Evolutionary conservation across 345 rosid species (phyloP).

Genomic region (Linum trigynum): DNA sequence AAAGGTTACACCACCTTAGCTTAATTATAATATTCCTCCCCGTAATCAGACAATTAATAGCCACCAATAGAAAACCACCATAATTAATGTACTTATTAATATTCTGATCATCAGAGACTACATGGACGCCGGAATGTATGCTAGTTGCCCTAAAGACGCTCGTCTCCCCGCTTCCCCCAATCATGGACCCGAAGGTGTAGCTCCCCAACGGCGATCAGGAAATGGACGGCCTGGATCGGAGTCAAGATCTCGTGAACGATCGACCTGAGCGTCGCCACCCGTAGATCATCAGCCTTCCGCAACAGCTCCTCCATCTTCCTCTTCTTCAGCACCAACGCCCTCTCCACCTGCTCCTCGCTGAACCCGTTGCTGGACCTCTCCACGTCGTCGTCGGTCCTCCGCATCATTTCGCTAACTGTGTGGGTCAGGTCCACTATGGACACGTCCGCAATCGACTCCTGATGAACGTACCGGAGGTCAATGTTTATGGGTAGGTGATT

Average conservation of each 20-base stretch:
- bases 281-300: background rate
- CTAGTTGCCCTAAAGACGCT: too few species aligned
- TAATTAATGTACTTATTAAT: too few species aligned
- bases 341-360: background rate
- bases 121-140: too few species aligned
- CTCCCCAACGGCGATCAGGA: background rate
- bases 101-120: too few species aligned
- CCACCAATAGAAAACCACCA: too few species aligned
- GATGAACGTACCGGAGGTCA: too few species aligned
- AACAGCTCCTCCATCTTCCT: background rate
- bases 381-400: constrained; percentile 4
- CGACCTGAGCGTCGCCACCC: background rate
- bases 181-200: constrained; percentile 1
- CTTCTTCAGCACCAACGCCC: background rate
- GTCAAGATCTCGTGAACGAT: background rate
- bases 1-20: too few species aligned
- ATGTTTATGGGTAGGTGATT: too few species aligned
- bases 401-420: background rate
- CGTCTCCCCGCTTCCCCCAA: background rate
- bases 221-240: constrained; percentile 4
- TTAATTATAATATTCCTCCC: too few species aligned
- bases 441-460: background rate
- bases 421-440: background rate
- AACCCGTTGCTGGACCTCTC: background rate
- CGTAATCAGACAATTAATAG: too few species aligned